phyloP scores from a whole-genome alignment of 1,284 basidiomycete species.

The Sporisorium exsertum region DNA sequence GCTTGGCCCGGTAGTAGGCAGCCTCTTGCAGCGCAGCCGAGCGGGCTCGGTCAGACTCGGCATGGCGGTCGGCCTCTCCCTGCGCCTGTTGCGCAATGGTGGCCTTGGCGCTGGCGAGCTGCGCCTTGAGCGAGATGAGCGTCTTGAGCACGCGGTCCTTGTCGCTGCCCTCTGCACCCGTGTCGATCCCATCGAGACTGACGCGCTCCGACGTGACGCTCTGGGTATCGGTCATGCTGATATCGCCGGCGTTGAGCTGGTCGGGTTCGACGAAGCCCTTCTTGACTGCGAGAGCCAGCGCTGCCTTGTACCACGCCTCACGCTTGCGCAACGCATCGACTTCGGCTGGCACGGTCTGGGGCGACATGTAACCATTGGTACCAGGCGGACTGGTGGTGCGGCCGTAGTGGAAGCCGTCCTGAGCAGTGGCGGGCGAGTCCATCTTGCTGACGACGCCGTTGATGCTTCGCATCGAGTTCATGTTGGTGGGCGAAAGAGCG shows the following conservation, averaged over 20 bases:
- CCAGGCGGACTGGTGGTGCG: constrained; percentile 35
- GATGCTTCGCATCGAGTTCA: constrained; percentile 52
- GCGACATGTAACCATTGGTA: constrained; percentile 45
- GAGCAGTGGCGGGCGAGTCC: constrained; percentile 42
- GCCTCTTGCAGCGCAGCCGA: constrained; percentile 90
- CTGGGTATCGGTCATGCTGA: constrained; percentile 40
- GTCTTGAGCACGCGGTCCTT: constrained; percentile 77
- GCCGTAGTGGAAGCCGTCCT: constrained; percentile 63
- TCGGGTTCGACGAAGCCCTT: constrained; percentile 84
- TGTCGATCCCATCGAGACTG: constrained; percentile 69
- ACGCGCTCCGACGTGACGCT: constrained; percentile 37
- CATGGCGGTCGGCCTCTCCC: constrained; percentile 80
- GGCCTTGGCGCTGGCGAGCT: constrained; percentile 85
- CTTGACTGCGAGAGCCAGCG: constrained; percentile 80
- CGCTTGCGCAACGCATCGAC: constrained; percentile 81
- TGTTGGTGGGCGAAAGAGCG: constrained; percentile 41
- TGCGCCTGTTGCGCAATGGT: constrained; percentile 81
- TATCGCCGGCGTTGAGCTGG: constrained; percentile 51
- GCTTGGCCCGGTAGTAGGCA: constrained; percentile 93
- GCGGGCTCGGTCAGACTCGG: constrained; percentile 83
- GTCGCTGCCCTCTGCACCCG: constrained; percentile 67
- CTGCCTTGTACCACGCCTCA: constrained; percentile 87
- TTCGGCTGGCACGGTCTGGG: constrained; percentile 72
- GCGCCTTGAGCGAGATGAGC: constrained; percentile 86
- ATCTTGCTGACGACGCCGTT: constrained; percentile 54